These are phyloP conservation scores for Fusarium nurragi DNA, from an alignment of 2,329 filamentous ascomycete genomes.

Conservation along the genomic window DNA sequence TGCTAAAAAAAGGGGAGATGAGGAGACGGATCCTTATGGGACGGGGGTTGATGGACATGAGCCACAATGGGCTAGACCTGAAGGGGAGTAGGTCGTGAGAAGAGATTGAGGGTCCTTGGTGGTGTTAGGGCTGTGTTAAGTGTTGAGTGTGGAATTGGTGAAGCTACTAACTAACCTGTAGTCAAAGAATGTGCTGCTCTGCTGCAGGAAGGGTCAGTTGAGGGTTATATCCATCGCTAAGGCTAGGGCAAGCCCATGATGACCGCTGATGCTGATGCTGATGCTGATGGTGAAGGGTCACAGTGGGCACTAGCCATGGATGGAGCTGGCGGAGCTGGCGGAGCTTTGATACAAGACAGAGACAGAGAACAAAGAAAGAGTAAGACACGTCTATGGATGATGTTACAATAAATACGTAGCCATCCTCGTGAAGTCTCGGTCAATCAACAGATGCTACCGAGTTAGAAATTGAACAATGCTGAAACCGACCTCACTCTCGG, in stretches of 20 bases:
- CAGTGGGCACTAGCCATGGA: slow-evolving; percentile 17
- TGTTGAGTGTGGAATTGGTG: neutral
- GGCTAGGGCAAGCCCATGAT: neutral
- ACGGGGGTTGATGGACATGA: slow-evolving; percentile 4
- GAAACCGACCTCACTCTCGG: neutral
- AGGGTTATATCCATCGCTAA: neutral
- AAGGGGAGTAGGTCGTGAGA: slow-evolving; percentile 5
- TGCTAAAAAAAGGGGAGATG: slow-evolving; percentile 32
- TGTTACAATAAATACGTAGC: neutral
- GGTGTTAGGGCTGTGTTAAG: slow-evolving; percentile 14
- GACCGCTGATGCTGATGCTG: slow-evolving; percentile 16
- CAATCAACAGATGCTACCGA: neutral
- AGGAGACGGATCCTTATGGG: slow-evolving; percentile 23
- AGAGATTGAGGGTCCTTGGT: slow-evolving; percentile 28
- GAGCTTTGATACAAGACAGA: slow-evolving; percentile 12
- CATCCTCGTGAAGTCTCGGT: neutral
- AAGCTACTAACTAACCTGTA: neutral
- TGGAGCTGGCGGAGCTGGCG: neutral
- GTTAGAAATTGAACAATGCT: neutral
- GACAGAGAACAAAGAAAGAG: neutral
- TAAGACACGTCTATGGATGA: neutral
- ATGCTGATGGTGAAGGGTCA: slow-evolving; percentile 20
- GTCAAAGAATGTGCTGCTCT: neutral
- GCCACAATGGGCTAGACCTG: slow-evolving; percentile 20
- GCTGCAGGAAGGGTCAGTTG: neutral